Evolutionary conservation across 2,329 filamentous ascomycete species (phyloP).

Genomic region (Penicillium vulpinum): DNA sequence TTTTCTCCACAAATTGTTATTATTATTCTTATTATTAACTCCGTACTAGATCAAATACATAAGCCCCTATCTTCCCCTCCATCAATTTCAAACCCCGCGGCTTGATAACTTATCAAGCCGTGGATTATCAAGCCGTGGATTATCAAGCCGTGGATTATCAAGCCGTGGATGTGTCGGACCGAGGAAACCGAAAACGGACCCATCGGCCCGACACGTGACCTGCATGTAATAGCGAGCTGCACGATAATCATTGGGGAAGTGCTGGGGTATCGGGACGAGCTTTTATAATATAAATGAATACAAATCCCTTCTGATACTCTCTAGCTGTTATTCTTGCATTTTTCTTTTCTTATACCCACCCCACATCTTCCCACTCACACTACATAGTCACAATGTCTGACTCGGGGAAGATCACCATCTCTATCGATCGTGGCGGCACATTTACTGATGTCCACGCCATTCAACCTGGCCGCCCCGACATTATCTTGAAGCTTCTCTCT

Average conservation of each 20-base stretch:
- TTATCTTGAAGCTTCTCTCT: slow-evolving; percentile 43
- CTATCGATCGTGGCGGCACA: slow-evolving; percentile 43
- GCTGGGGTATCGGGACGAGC: not conserved
- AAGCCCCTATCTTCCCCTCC: not conserved
- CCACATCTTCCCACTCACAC: not conserved
- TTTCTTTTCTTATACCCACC: not conserved
- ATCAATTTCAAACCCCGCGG: not conserved
- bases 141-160: not conserved
- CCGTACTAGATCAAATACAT: not conserved
- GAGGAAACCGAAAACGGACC: slow-evolving; percentile 14
- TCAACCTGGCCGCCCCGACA: slow-evolving; percentile 38
- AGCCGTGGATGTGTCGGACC: slow-evolving; percentile 20
- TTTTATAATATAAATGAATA: slow-evolving; percentile 12
- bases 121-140: not conserved
- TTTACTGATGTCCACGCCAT: slow-evolving; percentile 44
- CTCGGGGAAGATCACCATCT: slow-evolving; percentile 38
- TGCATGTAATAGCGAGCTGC: slow-evolving; percentile 4
- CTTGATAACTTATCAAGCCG: not conserved
- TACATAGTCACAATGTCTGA: slow-evolving; percentile 26
- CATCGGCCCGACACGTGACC: slow-evolving; percentile 35
- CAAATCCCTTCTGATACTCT: not conserved
- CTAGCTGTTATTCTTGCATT: not conserved
- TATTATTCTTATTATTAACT: not conserved
- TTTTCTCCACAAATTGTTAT: not conserved
- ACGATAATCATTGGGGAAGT: not conserved